Percentiles rank a stretch among this genome's conserved stretches.
Conservation (phyloP, 1,284 basidiomycete genomes). For the Cryptococcus sp. region DNA sequence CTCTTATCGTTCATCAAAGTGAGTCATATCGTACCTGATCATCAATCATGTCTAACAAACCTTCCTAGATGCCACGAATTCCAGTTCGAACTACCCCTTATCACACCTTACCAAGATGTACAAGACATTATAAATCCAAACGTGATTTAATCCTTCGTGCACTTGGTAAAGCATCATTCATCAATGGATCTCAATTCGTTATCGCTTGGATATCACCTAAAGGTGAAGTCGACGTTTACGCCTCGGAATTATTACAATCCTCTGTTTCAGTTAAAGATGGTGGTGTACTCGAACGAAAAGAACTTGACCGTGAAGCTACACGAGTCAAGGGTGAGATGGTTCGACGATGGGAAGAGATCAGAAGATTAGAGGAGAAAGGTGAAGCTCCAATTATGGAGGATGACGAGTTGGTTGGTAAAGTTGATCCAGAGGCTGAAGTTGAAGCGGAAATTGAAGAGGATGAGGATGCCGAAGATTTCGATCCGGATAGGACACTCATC, state of each 20-base stretch:
- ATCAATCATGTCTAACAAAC: too few relatives aligned
- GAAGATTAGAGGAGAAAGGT: conserved; percentile 26
- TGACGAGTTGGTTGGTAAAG: conserved; percentile 10
- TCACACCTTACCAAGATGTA: conserved; percentile 51
- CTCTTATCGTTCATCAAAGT: too few relatives aligned
- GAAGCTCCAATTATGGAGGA: conserved; percentile 24
- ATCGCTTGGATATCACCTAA: conserved; percentile 53
- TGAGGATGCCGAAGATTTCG: conserved; percentile 21
- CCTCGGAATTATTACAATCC: conserved; percentile 46
- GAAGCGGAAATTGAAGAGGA: conserved; percentile 22
- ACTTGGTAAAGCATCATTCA: conserved; percentile 50
- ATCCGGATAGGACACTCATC: conserved; percentile 35
- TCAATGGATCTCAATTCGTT: conserved; percentile 55
- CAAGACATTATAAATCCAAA: conserved; percentile 54
- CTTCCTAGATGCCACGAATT: conserved; percentile 50
- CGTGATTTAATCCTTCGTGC: conserved; percentile 53
- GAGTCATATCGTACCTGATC: too few relatives aligned
- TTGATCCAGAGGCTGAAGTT: conserved; percentile 20
- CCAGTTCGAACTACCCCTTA: conserved; percentile 54
- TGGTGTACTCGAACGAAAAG: conserved; percentile 33
- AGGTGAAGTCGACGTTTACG: conserved; percentile 54
- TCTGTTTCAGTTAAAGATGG: conserved; percentile 33
- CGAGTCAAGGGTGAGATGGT: conserved; percentile 31
- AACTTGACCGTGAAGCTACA: conserved; percentile 36
- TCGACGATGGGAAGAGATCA: conserved; percentile 31